A percentile compares a stretch with the other conserved stretches of the same genome.
These are phyloP conservation scores for Xerocomus amazonicus DNA, from an alignment of 1,284 basidiomycete species.

Conservation along the genomic window DNA sequence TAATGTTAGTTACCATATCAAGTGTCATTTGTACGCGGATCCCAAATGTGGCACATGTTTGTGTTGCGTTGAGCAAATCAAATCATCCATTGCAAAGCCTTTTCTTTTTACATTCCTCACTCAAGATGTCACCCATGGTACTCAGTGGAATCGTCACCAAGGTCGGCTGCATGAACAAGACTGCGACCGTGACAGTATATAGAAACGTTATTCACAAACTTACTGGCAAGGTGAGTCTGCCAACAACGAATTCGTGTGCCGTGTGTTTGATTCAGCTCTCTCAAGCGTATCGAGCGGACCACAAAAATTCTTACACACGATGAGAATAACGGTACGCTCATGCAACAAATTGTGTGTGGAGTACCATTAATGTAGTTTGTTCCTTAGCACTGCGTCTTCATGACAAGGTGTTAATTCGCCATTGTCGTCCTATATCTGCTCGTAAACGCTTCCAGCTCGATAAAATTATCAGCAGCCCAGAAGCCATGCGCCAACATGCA, in stretches of 20 bases:
- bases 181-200: slow-evolving; percentile 74
- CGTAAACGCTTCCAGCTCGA: slow-evolving; percentile 71
- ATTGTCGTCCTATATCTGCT: slow-evolving; percentile 74
- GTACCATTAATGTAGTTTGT: slow-evolving; percentile 12
- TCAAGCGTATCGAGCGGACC: slow-evolving; percentile 62
- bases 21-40: background rate
- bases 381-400: slow-evolving; percentile 57
- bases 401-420: slow-evolving; percentile 71
- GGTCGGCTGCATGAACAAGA: slow-evolving; percentile 77
- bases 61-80: background rate
- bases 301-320: slow-evolving; percentile 79
- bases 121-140: slow-evolving; percentile 39
- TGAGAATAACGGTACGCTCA: slow-evolving; percentile 54
- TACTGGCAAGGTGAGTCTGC: slow-evolving; percentile 63
- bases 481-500: slow-evolving; percentile 49
- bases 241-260: slow-evolving; percentile 1
- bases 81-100: background rate
- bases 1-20: too few relatives aligned
- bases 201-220: slow-evolving; percentile 62
- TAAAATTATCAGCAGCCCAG: slow-evolving; percentile 61
- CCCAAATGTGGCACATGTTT: background rate
- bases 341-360: slow-evolving; percentile 5
- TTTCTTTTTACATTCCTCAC: too few relatives aligned
- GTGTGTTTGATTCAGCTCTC: slow-evolving; percentile 5
- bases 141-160: slow-evolving; percentile 72